phyloP scores from a whole-genome alignment of 208 protist species.

The Phytomonas sp. region DNA sequence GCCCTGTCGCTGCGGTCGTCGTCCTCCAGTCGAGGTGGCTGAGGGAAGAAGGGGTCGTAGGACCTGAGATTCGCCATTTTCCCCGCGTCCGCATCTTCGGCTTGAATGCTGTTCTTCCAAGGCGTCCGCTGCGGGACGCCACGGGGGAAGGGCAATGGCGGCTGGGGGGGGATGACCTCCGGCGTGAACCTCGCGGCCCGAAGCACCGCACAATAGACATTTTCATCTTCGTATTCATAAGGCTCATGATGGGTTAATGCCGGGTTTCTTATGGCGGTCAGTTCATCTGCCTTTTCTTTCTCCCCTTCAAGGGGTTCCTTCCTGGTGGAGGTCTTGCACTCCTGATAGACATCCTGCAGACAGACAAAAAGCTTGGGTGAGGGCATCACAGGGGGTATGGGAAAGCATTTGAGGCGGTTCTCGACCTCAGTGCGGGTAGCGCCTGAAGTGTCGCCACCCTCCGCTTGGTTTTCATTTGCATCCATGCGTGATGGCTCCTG shows the following conservation, averaged over 20 bases:
- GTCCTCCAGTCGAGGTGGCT: conserved; percentile 17
- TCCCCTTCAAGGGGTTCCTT: not conserved
- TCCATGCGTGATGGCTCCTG: not conserved
- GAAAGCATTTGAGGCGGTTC: not conserved
- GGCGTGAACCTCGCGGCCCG: conserved; percentile 43
- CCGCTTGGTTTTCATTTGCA: not conserved
- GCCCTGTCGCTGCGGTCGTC: conserved; percentile 31
- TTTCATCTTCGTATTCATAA: conserved; percentile 15
- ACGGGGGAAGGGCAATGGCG: conserved; percentile 15
- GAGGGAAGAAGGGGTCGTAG: not conserved
- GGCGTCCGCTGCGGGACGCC: not conserved
- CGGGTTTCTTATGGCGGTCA: not conserved
- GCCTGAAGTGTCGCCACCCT: not conserved
- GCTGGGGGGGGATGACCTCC: conserved; percentile 34
- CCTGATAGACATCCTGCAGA: not conserved
- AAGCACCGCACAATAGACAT: conserved; percentile 36
- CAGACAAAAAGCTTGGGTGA: conserved; percentile 9
- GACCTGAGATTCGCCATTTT: not conserved
- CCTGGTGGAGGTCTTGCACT: not conserved
- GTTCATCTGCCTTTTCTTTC: not conserved
- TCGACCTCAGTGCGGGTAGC: not conserved
- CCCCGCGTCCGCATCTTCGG: not conserved
- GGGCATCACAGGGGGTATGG: not conserved
- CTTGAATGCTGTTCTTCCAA: not conserved
- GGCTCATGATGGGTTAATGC: not conserved